Percentiles rank a stretch among this genome's conserved stretches.
These are phyloP conservation scores for Diaporthe destruens DNA, from an alignment of 2,329 filamentous ascomycete genomes.

Conservation along the genomic window DNA sequence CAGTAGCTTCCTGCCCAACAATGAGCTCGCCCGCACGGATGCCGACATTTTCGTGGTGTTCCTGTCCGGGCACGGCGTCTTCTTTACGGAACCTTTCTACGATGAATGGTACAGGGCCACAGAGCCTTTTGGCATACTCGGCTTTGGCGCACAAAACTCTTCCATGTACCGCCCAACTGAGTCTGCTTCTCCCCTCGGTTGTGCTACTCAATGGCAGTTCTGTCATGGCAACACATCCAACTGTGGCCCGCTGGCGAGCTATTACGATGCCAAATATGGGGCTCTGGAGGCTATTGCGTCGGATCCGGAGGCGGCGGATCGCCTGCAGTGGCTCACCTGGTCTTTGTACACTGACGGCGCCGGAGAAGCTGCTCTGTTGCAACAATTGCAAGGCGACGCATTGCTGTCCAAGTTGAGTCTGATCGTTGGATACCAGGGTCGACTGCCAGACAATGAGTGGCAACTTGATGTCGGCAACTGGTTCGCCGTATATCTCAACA, in stretches of 20 bases:
- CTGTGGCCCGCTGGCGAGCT: background rate
- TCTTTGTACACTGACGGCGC: background rate
- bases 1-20: background rate
- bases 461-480: conserved; percentile 42
- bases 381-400: background rate
- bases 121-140: background rate
- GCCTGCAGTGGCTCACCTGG: background rate
- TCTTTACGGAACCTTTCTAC: background rate
- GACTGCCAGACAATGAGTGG: conserved; percentile 42
- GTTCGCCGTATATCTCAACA: conserved; percentile 33
- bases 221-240: background rate
- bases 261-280: background rate
- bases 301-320: background rate
- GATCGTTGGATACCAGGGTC: background rate
- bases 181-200: background rate
- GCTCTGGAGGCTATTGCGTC: background rate
- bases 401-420: conserved; percentile 25
- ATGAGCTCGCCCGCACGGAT: background rate
- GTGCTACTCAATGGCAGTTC: conserved; percentile 17
- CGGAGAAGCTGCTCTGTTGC: background rate
- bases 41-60: background rate
- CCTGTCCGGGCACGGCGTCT: conserved; percentile 1
- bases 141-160: background rate
- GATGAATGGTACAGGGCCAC: conserved; percentile 16
- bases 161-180: background rate